Evolutionary conservation across 2,329 filamentous ascomycete genomes (phyloP).

Genomic region (Pestalotiopsis sp.): DNA sequence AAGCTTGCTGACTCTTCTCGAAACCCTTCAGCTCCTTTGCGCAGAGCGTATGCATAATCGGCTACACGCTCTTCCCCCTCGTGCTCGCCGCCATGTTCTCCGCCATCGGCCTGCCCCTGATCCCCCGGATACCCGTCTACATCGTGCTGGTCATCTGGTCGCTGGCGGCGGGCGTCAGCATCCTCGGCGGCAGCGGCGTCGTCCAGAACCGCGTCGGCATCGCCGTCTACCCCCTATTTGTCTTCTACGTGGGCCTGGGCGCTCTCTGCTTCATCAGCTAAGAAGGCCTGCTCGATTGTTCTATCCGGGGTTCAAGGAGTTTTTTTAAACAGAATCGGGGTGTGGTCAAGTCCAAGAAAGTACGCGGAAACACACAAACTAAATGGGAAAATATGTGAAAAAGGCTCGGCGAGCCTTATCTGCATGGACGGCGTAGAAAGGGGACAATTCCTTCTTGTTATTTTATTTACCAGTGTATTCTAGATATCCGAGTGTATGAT

Average conservation of each 20-base stretch:
- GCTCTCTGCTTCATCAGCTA: conserved; percentile 98
- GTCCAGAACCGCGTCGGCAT: conserved; percentile 92
- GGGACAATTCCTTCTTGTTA: not conserved
- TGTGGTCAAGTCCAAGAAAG: not conserved
- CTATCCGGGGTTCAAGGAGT: not conserved
- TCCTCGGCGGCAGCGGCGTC: conserved; percentile 91
- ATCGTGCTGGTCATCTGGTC: conserved; percentile 88
- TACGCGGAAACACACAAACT: too few species aligned
- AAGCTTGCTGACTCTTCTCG: not conserved
- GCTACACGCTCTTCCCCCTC: conserved; percentile 95
- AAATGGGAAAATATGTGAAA: too few species aligned
- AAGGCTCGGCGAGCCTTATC: not conserved
- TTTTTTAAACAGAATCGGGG: not conserved
- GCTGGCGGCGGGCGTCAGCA: conserved; percentile 91
- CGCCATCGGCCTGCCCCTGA: conserved; percentile 74
- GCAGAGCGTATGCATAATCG: conserved; percentile 96
- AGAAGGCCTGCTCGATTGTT: not conserved
- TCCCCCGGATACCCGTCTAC: conserved; percentile 88
- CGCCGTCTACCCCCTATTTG: conserved; percentile 90
- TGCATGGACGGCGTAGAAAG: conserved; percentile 6
- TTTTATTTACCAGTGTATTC: conserved; percentile 10
- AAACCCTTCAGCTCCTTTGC: conserved; percentile 76
- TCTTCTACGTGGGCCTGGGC: conserved; percentile 91
- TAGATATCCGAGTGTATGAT: conserved; percentile 7
- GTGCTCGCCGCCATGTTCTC: conserved; percentile 91